phyloP scores from a whole-genome alignment of 1,284 basidiomycete genomes.

The Pyrrhoderma noxium region DNA sequence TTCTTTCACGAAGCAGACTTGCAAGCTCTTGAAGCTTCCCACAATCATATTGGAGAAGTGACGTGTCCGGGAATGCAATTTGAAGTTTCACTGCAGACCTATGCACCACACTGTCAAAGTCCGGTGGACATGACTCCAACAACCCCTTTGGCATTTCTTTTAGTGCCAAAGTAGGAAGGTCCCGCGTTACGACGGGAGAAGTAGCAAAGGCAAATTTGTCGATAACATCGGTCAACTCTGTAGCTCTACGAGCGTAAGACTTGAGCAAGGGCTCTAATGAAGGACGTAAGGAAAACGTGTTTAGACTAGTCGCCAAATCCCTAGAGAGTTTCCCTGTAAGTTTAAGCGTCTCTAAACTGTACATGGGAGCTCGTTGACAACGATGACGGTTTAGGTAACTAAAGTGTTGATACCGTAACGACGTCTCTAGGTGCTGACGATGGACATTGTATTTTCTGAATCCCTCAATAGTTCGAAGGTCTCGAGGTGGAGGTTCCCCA shows the following conservation, averaged over 20 bases:
- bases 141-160: slow-evolving; percentile 30
- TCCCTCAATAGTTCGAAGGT: slow-evolving; percentile 70
- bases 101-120: slow-evolving; percentile 68
- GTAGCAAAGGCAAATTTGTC: slow-evolving; percentile 82
- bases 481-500: slow-evolving; percentile 57
- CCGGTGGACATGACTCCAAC: slow-evolving; percentile 26
- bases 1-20: slow-evolving; percentile 73
- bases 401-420: slow-evolving; percentile 64
- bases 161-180: slow-evolving; percentile 61
- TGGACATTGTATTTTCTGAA: slow-evolving; percentile 57
- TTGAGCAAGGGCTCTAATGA: slow-evolving; percentile 42
- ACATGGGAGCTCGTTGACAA: slow-evolving; percentile 57
- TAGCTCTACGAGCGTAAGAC: slow-evolving; percentile 57
- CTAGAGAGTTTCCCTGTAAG: slow-evolving; percentile 38
- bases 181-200: slow-evolving; percentile 71
- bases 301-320: slow-evolving; percentile 27
- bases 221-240: slow-evolving; percentile 48
- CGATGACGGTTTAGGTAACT: slow-evolving; percentile 74
- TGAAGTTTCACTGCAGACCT: slow-evolving; percentile 76
- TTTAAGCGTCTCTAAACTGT: slow-evolving; percentile 54
- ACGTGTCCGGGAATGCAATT: slow-evolving; percentile 90
- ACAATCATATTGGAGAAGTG: slow-evolving; percentile 91
- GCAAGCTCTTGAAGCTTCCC: slow-evolving; percentile 89
- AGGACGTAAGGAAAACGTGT: slow-evolving; percentile 34
- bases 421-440: slow-evolving; percentile 43